Percentiles rank a stretch among this genome's conserved stretches.
phyloP scores from a whole-genome alignment of 2,329 filamentous ascomycete species.

The Xylariomycetidae sp. region DNA sequence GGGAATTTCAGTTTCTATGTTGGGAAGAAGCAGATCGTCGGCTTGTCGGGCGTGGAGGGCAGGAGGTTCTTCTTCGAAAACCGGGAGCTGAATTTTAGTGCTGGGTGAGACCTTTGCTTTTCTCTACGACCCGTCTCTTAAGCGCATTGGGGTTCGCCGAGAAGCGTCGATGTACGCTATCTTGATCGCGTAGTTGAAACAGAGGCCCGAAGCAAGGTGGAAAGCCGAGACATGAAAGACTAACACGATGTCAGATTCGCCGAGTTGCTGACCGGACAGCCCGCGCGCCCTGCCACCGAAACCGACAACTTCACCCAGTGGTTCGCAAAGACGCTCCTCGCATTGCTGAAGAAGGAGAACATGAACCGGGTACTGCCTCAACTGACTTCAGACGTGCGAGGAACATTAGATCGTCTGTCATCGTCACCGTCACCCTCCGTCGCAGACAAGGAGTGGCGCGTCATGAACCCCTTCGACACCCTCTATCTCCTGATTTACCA shows the following conservation, averaged over 20 bases:
- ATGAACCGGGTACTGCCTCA: slow-evolving; percentile 32
- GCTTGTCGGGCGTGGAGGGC: slow-evolving; percentile 34
- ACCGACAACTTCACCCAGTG: slow-evolving; percentile 18
- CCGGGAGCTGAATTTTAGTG: slow-evolving; percentile 34
- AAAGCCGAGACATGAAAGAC: too few species aligned
- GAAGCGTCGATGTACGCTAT: too few species aligned
- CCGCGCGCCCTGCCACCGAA: slow-evolving; percentile 5
- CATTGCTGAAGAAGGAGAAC: slow-evolving; percentile 31
- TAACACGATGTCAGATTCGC: too few species aligned
- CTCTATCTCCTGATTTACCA: slow-evolving; percentile 48
- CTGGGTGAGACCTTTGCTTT: slow-evolving; percentile 29
- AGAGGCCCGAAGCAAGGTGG: too few species aligned
- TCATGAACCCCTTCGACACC: slow-evolving; percentile 48
- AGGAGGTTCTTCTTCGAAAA: slow-evolving; percentile 42
- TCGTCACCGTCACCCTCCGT: slow-evolving; percentile 10
- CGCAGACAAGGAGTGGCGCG: slow-evolving; percentile 18
- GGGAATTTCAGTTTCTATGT: slow-evolving; percentile 46
- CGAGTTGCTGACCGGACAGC: slow-evolving; percentile 18
- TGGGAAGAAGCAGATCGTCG: slow-evolving; percentile 39
- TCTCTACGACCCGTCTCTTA: too few species aligned
- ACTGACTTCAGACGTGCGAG: slow-evolving; percentile 36
- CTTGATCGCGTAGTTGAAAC: too few species aligned
- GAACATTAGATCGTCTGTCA: slow-evolving; percentile 31
- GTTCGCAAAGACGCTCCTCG: slow-evolving; percentile 26
- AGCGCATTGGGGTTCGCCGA: too few species aligned